Evolutionary conservation across 2,329 filamentous ascomycete species (phyloP).

Genomic region (Ophiostoma fasciatum): DNA sequence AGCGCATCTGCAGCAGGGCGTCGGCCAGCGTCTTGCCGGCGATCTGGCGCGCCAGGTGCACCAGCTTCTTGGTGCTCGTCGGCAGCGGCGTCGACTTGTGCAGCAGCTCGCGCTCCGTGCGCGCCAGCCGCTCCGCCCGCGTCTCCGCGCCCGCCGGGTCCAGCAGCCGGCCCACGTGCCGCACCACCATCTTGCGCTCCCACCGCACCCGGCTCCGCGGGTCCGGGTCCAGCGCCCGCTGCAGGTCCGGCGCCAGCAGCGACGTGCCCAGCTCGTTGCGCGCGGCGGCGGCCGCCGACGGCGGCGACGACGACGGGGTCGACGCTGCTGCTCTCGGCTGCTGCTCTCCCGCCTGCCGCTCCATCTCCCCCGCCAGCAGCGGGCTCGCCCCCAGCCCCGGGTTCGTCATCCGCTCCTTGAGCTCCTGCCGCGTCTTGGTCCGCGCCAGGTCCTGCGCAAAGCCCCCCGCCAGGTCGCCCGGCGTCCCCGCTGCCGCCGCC

Average conservation of each 20-base stretch:
- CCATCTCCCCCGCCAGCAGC: conserved; percentile 47
- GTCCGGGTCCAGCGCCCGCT: conserved; percentile 57
- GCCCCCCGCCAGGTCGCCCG: conserved; percentile 7
- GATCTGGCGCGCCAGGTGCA: conserved; percentile 74
- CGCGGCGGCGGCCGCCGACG: not conserved
- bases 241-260: conserved; percentile 36
- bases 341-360: conserved; percentile 24
- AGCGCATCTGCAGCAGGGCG: conserved; percentile 86
- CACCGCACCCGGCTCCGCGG: conserved; percentile 57
- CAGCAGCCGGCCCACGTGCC: conserved; percentile 54
- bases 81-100: conserved; percentile 59
- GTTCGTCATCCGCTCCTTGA: conserved; percentile 29
- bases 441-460: conserved; percentile 15
- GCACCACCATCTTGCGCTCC: conserved; percentile 73
- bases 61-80: conserved; percentile 85
- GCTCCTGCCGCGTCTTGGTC: conserved; percentile 20
- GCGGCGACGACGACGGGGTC: not conserved
- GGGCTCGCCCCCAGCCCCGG: conserved; percentile 34
- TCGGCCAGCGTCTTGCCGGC: conserved; percentile 88
- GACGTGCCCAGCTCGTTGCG: conserved; percentile 17
- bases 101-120: conserved; percentile 39
- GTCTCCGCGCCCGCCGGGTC: conserved; percentile 38
- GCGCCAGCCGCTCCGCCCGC: conserved; percentile 50
- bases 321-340: too few species aligned
- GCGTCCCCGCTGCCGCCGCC: not conserved